A percentile compares a stretch with the other conserved stretches of the same genome.
phyloP scores from a whole-genome alignment of 306 rosid species.

The Echinosophora koreensis region DNA sequence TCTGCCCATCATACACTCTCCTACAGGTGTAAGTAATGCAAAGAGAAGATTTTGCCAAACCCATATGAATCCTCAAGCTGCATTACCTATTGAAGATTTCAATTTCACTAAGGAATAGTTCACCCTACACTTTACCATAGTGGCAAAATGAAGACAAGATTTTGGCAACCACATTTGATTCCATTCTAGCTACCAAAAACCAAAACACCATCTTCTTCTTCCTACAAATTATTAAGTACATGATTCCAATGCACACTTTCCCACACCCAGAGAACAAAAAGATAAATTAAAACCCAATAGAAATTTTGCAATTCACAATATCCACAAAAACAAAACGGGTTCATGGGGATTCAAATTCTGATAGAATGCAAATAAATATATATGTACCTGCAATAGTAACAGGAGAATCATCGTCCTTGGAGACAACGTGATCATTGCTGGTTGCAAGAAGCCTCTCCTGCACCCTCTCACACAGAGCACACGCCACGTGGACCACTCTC shows the following conservation, averaged over 20 bases:
- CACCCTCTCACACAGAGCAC: slow-evolving; percentile 82
- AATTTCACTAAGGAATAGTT: slow-evolving; percentile 17
- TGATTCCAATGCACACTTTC: slow-evolving; percentile 33
- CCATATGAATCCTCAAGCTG: slow-evolving; percentile 40
- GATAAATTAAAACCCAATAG: slow-evolving; percentile 1
- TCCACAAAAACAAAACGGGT: slow-evolving; percentile 8
- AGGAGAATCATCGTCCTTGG: slow-evolving; percentile 96
- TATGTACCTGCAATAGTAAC: slow-evolving; percentile 86
- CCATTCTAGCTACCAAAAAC: slow-evolving; percentile 1
- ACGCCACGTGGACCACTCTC: slow-evolving; percentile 83
- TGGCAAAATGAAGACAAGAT: background rate
- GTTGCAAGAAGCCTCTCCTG: slow-evolving; percentile 64
- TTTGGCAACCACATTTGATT: slow-evolving; percentile 29
- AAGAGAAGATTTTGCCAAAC: slow-evolving; percentile 5
- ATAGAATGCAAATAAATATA: slow-evolving; percentile 7
- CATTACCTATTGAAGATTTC: slow-evolving; percentile 22
- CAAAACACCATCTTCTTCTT: background rate
- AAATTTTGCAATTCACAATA: slow-evolving; percentile 27
- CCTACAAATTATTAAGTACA: background rate
- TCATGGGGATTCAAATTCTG: background rate
- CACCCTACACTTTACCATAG: background rate
- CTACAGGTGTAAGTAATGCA: background rate
- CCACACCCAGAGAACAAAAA: slow-evolving; percentile 26
- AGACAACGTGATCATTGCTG: slow-evolving; percentile 54
- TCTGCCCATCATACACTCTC: background rate